Conservation (phyloP, 139 green algal genomes). For the Haematococcus lacustris region DNA sequence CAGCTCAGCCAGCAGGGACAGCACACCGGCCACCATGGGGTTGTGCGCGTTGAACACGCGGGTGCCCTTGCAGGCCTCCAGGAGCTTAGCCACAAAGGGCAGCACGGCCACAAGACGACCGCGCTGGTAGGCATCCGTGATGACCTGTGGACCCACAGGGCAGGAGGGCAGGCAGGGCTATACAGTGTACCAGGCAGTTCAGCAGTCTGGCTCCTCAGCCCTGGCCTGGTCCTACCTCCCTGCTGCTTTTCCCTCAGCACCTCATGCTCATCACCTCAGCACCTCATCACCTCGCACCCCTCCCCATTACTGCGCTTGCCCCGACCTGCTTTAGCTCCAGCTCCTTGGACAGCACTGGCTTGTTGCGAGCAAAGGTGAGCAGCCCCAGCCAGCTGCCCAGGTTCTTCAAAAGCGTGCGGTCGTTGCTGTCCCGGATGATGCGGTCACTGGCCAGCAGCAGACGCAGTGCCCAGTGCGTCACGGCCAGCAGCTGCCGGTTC, state of each 20-base stretch:
- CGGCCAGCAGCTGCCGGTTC: conserved; percentile 53
- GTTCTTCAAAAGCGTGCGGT: conserved; percentile 95
- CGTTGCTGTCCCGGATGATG: conserved; percentile 81
- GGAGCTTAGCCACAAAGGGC: conserved; percentile 90
- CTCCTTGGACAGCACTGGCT: conserved; percentile 69
- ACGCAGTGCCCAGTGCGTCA: conserved; percentile 86
- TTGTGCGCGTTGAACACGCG: conserved; percentile 87
- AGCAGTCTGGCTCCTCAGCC: too few species aligned
- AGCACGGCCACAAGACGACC: conserved; percentile 92
- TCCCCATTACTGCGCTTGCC: too few species aligned
- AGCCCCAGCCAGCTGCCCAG: conserved; percentile 90
- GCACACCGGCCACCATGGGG: conserved; percentile 86
- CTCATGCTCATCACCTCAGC: too few species aligned
- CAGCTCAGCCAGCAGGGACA: conserved; percentile 87
- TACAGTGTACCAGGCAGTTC: too few species aligned
- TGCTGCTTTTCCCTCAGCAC: too few species aligned
- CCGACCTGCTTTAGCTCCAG: conserved; percentile 22
- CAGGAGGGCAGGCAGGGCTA: too few species aligned
- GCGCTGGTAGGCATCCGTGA: conserved; percentile 27
- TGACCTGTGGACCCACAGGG: too few species aligned
- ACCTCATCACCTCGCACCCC: too few species aligned
- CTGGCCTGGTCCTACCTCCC: too few species aligned
- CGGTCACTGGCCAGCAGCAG: conserved; percentile 49
- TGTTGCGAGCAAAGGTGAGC: conserved; percentile 83
- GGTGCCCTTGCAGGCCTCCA: conserved; percentile 73